Evolutionary conservation across 345 rosid genomes (phyloP).

Genomic region (Murraya paniculata): DNA sequence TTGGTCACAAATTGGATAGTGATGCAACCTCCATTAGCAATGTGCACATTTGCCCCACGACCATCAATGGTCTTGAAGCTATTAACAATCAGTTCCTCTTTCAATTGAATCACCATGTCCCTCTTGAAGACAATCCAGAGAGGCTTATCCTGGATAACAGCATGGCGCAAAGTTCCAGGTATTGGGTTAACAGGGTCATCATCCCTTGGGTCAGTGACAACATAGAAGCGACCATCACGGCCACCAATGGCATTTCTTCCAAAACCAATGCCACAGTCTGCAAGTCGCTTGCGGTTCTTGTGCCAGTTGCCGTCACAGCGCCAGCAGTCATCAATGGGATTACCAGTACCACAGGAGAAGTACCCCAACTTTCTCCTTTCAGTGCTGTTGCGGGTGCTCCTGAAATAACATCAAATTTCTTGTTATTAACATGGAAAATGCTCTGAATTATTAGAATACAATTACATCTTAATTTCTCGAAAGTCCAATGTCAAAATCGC

Average conservation of each 20-base stretch:
- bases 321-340: constrained; percentile 92
- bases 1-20: constrained; percentile 80
- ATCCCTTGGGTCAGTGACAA: constrained; percentile 71
- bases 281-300: constrained; percentile 80
- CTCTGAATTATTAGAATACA: not conserved
- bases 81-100: constrained; percentile 81
- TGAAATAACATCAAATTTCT: constrained; percentile 31
- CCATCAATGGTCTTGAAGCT: constrained; percentile 95
- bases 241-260: constrained; percentile 93
- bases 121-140: constrained; percentile 93
- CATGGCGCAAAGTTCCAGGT: constrained; percentile 89
- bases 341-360: constrained; percentile 88
- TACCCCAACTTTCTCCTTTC: constrained; percentile 73
- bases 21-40: constrained; percentile 89
- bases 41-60: constrained; percentile 84
- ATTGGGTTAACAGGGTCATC: constrained; percentile 83
- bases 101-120: constrained; percentile 84
- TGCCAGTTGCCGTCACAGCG: constrained; percentile 85
- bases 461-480: not conserved
- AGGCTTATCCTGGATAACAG: constrained; percentile 82
- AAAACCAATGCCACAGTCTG: constrained; percentile 90
- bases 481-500: not conserved
- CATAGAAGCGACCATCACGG: constrained; percentile 81
- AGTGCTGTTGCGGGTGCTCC: constrained; percentile 68
- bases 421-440: not conserved